These are phyloP conservation scores for Russula abietina DNA, from an alignment of 768 basidiomycete species.

Conservation along the genomic window DNA sequence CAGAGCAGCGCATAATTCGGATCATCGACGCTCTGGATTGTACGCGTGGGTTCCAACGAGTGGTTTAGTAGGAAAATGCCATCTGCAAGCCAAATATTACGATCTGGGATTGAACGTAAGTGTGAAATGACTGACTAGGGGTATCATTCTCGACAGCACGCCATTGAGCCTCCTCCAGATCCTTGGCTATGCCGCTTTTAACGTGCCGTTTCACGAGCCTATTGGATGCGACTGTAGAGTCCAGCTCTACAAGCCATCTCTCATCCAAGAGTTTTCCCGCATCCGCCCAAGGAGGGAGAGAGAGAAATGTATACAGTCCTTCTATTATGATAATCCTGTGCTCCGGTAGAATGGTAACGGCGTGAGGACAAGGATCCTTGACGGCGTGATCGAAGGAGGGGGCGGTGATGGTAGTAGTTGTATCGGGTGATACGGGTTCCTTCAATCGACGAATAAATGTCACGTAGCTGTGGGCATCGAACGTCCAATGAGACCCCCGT, in stretches of 20 bases:
- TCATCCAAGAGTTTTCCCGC: constrained; percentile 67
- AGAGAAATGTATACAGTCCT: constrained; percentile 80
- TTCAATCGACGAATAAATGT: constrained; percentile 58
- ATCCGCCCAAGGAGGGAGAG: constrained; percentile 64
- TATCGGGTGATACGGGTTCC: constrained; percentile 26
- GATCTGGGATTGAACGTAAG: neutral
- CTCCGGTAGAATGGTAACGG: constrained; percentile 48
- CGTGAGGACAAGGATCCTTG: constrained; percentile 73
- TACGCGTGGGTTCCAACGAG: constrained; percentile 36
- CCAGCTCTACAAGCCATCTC: constrained; percentile 66
- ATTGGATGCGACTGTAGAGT: constrained; percentile 46
- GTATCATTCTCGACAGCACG: constrained; percentile 74
- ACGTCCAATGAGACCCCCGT: constrained; percentile 89
- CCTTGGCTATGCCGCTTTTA: constrained; percentile 64
- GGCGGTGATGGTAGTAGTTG: constrained; percentile 43
- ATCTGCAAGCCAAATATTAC: constrained; percentile 30
- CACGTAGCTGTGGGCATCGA: constrained; percentile 69
- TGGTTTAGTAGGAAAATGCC: constrained; percentile 39
- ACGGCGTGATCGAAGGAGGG: constrained; percentile 84
- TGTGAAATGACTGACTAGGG: constrained; percentile 49
- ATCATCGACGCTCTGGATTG: constrained; percentile 41
- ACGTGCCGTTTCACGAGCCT: constrained; percentile 71
- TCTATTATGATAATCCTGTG: constrained; percentile 84
- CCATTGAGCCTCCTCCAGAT: constrained; percentile 57
- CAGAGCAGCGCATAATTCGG: constrained; percentile 26